Conservation (phyloP, 106 monocot genomes). For the Posidonia australis region DNA sequence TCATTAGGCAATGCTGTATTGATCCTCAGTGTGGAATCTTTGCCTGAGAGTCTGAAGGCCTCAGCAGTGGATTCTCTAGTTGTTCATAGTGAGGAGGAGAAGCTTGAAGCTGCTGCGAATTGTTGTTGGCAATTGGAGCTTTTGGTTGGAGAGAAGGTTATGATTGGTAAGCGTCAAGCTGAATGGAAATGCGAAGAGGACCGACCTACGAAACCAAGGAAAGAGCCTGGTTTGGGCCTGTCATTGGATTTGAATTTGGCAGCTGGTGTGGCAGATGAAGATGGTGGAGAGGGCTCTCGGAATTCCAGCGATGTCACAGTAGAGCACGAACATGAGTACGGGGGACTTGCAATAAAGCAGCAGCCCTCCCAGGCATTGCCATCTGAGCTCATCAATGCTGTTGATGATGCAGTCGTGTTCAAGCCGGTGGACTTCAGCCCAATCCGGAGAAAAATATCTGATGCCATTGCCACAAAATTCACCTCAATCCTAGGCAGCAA, state of each 20-base stretch:
- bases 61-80: slow-evolving; percentile 5
- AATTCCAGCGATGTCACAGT: slow-evolving; percentile 81
- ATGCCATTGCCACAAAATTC: slow-evolving; percentile 40
- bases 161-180: slow-evolving; percentile 20
- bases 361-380: slow-evolving; percentile 7
- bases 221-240: slow-evolving; percentile 15
- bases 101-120: slow-evolving; percentile 24
- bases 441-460: slow-evolving; percentile 25
- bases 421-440: slow-evolving; percentile 65
- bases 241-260: slow-evolving; percentile 75
- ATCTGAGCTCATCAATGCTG: slow-evolving; percentile 31
- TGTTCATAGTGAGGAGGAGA: slow-evolving; percentile 45
- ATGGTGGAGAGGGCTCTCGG: slow-evolving; percentile 42
- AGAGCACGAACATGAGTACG: slow-evolving; percentile 56
- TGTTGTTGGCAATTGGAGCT: slow-evolving; percentile 53
- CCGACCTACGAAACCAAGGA: slow-evolving; percentile 23
- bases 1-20: slow-evolving; percentile 48
- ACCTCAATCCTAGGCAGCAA: slow-evolving; percentile 21
- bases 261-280: slow-evolving; percentile 28
- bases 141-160: slow-evolving; percentile 22
- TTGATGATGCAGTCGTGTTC: slow-evolving; percentile 58
- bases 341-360: slow-evolving; percentile 7
- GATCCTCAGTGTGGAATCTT: slow-evolving; percentile 38
- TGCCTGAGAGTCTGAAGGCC: slow-evolving; percentile 35
- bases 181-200: slow-evolving; percentile 20